Evolutionary conservation across 2,329 filamentous ascomycete species (phyloP).

Genomic region (Graphilbum sp.): DNA sequence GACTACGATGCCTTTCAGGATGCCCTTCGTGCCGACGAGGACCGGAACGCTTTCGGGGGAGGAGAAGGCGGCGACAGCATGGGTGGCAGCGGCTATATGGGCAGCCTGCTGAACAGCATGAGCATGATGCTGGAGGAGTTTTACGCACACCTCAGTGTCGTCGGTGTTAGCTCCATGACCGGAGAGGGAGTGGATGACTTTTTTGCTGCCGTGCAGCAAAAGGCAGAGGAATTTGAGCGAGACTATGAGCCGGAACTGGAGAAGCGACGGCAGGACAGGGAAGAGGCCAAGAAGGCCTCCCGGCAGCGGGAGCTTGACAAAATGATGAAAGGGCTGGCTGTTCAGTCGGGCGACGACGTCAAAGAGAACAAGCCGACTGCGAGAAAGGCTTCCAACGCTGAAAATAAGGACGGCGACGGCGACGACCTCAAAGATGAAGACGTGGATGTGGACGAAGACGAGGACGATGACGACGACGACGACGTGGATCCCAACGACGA

Average conservation of each 20-base stretch:
- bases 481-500: conserved; percentile 44
- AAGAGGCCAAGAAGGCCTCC: conserved; percentile 53
- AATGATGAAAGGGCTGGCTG: conserved; percentile 83
- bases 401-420: conserved; percentile 22
- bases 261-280: conserved; percentile 55
- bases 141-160: conserved; percentile 83
- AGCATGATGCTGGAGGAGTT: conserved; percentile 95
- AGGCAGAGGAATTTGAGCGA: conserved; percentile 71
- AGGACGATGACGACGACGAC: conserved; percentile 42
- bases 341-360: conserved; percentile 18
- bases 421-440: conserved; percentile 21
- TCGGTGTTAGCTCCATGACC: conserved; percentile 85
- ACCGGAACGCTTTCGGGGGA: conserved; percentile 58
- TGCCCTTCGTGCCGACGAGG: conserved; percentile 67
- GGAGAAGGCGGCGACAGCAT: conserved; percentile 45
- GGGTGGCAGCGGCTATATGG: conserved; percentile 87
- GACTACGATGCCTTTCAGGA: conserved; percentile 93
- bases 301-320: conserved; percentile 74
- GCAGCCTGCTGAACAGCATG: conserved; percentile 91
- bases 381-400: conserved; percentile 12
- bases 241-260: conserved; percentile 92
- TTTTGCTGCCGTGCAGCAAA: conserved; percentile 74
- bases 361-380: conserved; percentile 7
- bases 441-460: conserved; percentile 30
- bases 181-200: conserved; percentile 87